Base-by-base conservation (phyloP, 2,329 filamentous ascomycete genomes). In the Helminthosporium solani region DNA sequence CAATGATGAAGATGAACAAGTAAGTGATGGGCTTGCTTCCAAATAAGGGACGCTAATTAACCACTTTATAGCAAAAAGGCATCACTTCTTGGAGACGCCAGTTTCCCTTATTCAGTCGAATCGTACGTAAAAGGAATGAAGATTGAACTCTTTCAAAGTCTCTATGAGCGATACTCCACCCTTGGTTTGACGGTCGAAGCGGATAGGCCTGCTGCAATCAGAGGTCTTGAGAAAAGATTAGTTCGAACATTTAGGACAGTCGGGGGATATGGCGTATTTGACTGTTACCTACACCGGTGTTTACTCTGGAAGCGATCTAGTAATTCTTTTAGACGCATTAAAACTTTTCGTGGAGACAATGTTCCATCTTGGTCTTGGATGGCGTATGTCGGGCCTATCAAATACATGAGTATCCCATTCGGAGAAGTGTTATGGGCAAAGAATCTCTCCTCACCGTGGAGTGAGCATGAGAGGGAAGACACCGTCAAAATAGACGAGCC, bases 281-380 rank as follows among this genome's bases (percentile, higher is more conserved):
- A 55, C 20, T 34, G 21, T 20, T 51, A 46, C 30, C 50, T 57
- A 21, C 50, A 53, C 33, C 46, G 53, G 27, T 47, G 48, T 30
- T 49, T 60, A n/a, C 45, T 58, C 3, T 60, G 53, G 55, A 39
- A 49, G 19, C 15, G 42, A n/a, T 42, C 40, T 2, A 42, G 53
- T 18, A 37, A 11, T 2, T 41, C 43, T 20, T 42, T 50, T 18
- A 18, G 50, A 36, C 25, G 33, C 7, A 56, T 57, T 30, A n/a
- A 0, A 18, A 46, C 52, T 27, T 33, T 42, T 3, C 20, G 25
- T 15, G 5, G 18, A 15, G 39, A 28, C 15, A 15, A 34, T 12
- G 49, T 57, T 34, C 56, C 52, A 23, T 57, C 52, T 9, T 58
- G 57, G 57, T 49, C 44, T 28, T 57, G 47, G 47, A 44, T 54